Evolutionary conservation across 805 yeast genomes (phyloP), one percentile per base, ranked within the genome.

Genomic region (Priceomyces melissophilus): DNA sequence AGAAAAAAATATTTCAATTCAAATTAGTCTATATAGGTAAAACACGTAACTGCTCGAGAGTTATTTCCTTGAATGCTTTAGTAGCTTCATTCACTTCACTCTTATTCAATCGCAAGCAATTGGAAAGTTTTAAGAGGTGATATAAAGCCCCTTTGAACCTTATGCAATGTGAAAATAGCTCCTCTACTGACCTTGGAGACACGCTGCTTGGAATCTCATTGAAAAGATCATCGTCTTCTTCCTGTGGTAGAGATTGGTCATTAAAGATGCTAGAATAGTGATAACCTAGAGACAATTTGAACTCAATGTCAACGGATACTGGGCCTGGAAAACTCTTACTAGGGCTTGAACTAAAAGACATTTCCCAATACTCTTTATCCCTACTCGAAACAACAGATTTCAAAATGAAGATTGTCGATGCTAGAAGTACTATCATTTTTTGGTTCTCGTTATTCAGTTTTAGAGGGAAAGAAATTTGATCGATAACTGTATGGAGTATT

Each of bases 251-350:
- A 12, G 35, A 15, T 9, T 30, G 28, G 36, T 51, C 52, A 32
- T 53, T 52, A 37, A 63, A 57, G 17, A 59, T 58, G 40, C 58
- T 58, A 5, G 62, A 55, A 37, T 53, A 63, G 41, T 63, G 65
- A 20, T 34, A 41, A 30, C 60, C 65, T 42, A 60, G 49, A 10
- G 50, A 35, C 10, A 45, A 32, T 7, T 20, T 39, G 45, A 58
- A 61, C 28, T 30, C 29, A 2, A 20, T 33, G n/a, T 48, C 48
- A 12, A 32, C n/a, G 3, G 16, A 14, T 20, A 13, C 8, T 1
- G n/a, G 4, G 14, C 8, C 32, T 12, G 8, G 15, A 6, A 8
- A 23, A 9, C 28, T 10, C 15, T 11, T 4, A 9, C 14, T 20
- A 7, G 17, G 27, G 10, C 27, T 23, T 11, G 33, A 13, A 9